Evolutionary conservation across 1,139 yeast species (phyloP), one percentile per base, ranked within the genome.

Genomic region (Wickerhamiella pararugosa): DNA sequence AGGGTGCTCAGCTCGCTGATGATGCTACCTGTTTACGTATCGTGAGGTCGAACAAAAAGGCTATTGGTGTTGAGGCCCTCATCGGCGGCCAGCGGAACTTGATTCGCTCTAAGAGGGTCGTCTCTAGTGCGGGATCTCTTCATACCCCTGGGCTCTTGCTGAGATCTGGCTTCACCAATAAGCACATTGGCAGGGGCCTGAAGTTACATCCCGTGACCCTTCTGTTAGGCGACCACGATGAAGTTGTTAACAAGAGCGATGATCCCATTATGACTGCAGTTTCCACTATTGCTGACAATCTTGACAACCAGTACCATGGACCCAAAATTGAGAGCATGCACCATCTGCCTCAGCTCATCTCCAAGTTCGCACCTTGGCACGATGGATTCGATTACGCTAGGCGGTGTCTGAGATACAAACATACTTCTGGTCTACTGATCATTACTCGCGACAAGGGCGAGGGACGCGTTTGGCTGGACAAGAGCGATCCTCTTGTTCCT

Each of bases 271-370:
- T 74, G 68, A 71, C 79, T 0, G 52, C 74, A 0, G 75, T 73
- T 1, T 64, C 72, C 53, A 63, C 67, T 10, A 66, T 71, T 52
- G 65, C 60, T 28, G 75, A 66, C 43, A 73, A 74, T 49, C 50
- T 71, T 32, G 79, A 74, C 53, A 78, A 78, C 2, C 60, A 66
- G 47, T 73, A 66, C 2, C 76, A 73, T 52, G 80, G 80, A 2
- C 71, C 76, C 8, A 69, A 67, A 54, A 64, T 74, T 43, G 79
- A 74, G 56, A 62, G 76, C 2, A 49, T 71, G 21, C 60, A 69
- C 35, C 75, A 71, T 50, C 58, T 66, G 8, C 79, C 79, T 2
- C 55, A 56, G 39, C 46, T 70, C 25, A 65, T 66, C 43, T 47
- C 61, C 15, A 56, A 58, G 25, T 66, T 66, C 47, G 39, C 63